Evolutionary conservation across 2,329 filamentous ascomycete species (phyloP).

Genomic region (Nothophoma quercina): DNA sequence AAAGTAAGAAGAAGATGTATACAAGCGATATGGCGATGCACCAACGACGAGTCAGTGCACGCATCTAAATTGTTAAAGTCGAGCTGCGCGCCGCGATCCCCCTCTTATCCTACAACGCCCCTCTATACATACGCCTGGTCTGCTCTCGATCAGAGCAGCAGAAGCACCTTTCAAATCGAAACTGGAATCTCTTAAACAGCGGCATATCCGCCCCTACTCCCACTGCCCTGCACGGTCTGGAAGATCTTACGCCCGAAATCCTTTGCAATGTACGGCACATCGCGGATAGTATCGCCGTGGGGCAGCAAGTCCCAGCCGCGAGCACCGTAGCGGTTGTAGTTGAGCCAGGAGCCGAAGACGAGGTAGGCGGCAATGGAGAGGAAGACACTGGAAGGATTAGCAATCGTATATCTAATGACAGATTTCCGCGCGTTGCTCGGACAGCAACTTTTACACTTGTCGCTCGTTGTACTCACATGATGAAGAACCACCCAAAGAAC

Average conservation of each 20-base stretch:
- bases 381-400: conserved; percentile 70
- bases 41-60: no score
- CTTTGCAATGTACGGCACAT: conserved; percentile 89
- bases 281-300: conserved; percentile 89
- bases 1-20: no score
- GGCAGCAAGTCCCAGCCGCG: conserved; percentile 94
- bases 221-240: conserved; percentile 83
- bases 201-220: conserved; percentile 89
- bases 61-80: no score
- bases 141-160: not conserved
- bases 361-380: conserved; percentile 86
- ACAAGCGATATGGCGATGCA: no score
- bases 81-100: not conserved
- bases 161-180: not conserved
- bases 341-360: conserved; percentile 98
- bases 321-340: conserved; percentile 96
- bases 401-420: not conserved
- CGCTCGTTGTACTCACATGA: conserved; percentile 90
- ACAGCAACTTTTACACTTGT: no score
- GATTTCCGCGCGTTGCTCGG: no score
- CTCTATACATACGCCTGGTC: not conserved
- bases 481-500: conserved; percentile 96
- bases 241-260: conserved; percentile 84
- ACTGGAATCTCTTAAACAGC: conserved; percentile 70
- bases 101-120: not conserved